These are phyloP conservation scores for Lichtheimia hyalospora DNA, from an alignment of 371 early-diverging fungal genomes.

Conservation along the genomic window DNA sequence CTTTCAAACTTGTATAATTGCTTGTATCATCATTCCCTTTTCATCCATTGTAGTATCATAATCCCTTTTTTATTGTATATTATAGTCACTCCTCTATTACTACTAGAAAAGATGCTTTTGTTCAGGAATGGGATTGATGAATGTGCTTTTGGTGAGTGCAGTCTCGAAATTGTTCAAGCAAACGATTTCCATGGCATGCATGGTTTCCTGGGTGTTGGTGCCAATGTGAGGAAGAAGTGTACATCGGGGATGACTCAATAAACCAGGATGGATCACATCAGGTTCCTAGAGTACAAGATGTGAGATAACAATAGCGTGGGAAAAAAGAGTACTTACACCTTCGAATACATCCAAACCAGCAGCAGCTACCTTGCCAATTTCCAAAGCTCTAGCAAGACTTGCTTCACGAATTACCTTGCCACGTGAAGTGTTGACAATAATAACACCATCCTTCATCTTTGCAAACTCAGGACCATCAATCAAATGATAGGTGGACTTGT, in stretches of 20 bases:
- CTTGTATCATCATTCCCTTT: background rate
- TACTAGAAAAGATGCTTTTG: conserved; percentile 32
- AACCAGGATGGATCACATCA: conserved; percentile 34
- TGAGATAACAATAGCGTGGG: no score
- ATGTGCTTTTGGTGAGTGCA: conserved; percentile 24
- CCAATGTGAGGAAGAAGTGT: conserved; percentile 49
- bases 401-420: conserved; percentile 59
- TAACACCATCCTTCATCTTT: conserved; percentile 53
- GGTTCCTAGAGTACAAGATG: conserved; percentile 24
- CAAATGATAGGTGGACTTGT: conserved; percentile 48
- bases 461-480: conserved; percentile 45
- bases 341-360: conserved; percentile 68
- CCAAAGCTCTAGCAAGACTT: conserved; percentile 53
- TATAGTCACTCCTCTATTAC: background rate
- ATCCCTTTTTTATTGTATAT: background rate
- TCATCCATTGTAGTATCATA: background rate
- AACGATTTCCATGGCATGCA: conserved; percentile 45
- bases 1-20: background rate
- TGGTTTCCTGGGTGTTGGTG: conserved; percentile 41
- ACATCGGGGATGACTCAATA: conserved; percentile 38
- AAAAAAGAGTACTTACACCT: conserved; percentile 28
- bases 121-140: conserved; percentile 45
- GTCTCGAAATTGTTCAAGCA: conserved; percentile 36
- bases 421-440: conserved; percentile 62
- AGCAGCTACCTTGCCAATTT: conserved; percentile 52